phyloP scores from a whole-genome alignment of 2,329 filamentous ascomycete species.

The Colletotrichum higginsianum region DNA sequence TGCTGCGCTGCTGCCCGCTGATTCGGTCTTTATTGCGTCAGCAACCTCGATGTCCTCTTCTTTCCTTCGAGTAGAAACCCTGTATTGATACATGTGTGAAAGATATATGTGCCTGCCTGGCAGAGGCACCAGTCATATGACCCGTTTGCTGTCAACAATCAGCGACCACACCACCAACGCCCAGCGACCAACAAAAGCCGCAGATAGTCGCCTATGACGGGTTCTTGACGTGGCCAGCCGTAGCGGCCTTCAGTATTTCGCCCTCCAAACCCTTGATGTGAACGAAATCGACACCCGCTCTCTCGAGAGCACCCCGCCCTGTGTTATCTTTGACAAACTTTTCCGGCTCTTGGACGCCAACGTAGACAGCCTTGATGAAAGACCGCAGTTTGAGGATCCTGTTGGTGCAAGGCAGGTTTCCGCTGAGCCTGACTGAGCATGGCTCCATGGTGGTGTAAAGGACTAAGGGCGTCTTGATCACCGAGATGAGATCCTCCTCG shows the following conservation, averaged over 20 bases:
- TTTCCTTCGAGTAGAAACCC: neutral
- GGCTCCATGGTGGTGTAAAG: constrained; percentile 97
- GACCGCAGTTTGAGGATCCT: constrained; percentile 76
- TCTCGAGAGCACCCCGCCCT: constrained; percentile 78
- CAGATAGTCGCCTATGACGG: neutral
- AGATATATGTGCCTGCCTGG: neutral
- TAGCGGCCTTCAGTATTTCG: constrained; percentile 86
- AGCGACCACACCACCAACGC: no score
- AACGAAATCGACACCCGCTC: constrained; percentile 80
- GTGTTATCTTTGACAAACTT: constrained; percentile 90
- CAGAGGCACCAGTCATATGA: neutral
- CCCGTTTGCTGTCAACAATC: neutral
- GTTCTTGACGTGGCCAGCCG: constrained; percentile 77
- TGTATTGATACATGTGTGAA: neutral
- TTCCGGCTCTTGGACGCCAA: constrained; percentile 90
- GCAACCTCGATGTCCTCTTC: neutral
- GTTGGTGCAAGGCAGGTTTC: constrained; percentile 84
- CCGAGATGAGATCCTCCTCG: constrained; percentile 68
- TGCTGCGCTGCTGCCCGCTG: neutral
- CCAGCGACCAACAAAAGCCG: neutral
- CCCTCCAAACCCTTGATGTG: constrained; percentile 82
- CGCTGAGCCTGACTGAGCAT: constrained; percentile 80
- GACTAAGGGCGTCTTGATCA: constrained; percentile 65
- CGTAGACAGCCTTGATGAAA: constrained; percentile 83
- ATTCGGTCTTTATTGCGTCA: neutral